Evolutionary conservation across 306 rosid genomes (phyloP).

Genomic region (Cicer chorassanicum): DNA sequence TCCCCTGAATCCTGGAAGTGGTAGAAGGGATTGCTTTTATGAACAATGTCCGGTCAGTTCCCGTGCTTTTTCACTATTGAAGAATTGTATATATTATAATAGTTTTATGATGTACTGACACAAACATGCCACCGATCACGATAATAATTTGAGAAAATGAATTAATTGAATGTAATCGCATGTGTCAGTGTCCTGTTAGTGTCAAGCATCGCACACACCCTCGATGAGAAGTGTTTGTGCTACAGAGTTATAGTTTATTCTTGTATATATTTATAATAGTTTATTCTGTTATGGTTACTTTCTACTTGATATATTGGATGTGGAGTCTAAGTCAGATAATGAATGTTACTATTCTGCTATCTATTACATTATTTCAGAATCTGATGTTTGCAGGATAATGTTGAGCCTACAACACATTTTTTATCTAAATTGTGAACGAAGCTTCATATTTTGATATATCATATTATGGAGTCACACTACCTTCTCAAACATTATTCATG

Average conservation of each 20-base stretch:
- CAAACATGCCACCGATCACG: no score
- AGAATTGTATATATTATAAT: neutral
- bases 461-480: no score
- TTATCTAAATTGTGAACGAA: constrained; percentile 27
- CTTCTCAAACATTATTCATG: no score
- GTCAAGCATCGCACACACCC: no score
- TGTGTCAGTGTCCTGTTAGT: no score
- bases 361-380: constrained; percentile 5
- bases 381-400: constrained; percentile 18
- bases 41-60: constrained; percentile 88
- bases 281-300: constrained; percentile 19
- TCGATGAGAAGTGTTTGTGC: no score
- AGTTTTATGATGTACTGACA: neutral
- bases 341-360: constrained; percentile 1
- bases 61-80: constrained; percentile 39
- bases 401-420: constrained; percentile 2
- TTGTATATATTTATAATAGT: neutral
- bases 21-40: constrained; percentile 79
- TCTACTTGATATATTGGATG: constrained; percentile 3
- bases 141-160: no score
- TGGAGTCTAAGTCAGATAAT: constrained; percentile 7
- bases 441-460: no score
- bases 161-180: no score
- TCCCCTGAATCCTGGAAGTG: constrained; percentile 79
- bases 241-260: neutral